Evolutionary conservation across 2,329 filamentous ascomycete species (phyloP).

Genomic region (Cladosporium colombiae): DNA sequence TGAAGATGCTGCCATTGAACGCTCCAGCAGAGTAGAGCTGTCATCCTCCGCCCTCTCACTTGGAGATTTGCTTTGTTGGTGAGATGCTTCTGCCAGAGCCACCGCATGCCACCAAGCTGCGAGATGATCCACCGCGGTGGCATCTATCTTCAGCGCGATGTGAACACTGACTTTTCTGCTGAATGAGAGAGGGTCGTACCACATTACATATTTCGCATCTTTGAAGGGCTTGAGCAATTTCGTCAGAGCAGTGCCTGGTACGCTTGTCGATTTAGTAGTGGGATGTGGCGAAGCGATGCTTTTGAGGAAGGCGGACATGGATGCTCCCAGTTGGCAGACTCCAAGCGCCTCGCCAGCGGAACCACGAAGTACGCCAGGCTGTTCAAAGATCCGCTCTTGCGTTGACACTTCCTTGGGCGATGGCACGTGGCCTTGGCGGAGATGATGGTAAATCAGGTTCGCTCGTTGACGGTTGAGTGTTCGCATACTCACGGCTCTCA

Average conservation of each 20-base stretch:
- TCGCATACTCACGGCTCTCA: constrained; percentile 78
- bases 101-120: constrained; percentile 65
- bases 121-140: constrained; percentile 53
- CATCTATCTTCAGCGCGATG: constrained; percentile 66
- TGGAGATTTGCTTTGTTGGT: constrained; percentile 3
- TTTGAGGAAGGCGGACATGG: constrained; percentile 30
- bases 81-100: constrained; percentile 42
- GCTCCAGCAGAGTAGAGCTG: constrained; percentile 44
- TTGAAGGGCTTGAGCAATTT: constrained; percentile 54
- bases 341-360: constrained; percentile 50
- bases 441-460: constrained; percentile 69
- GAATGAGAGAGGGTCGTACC: constrained; percentile 46
- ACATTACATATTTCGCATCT: constrained; percentile 62
- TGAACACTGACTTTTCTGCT: constrained; percentile 31
- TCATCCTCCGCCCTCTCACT: not conserved
- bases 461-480: constrained; percentile 85
- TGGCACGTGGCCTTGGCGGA: constrained; percentile 51
- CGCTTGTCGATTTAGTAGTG: constrained; percentile 31
- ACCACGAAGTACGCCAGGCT: constrained; percentile 67
- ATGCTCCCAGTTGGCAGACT: constrained; percentile 54
- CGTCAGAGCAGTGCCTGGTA: constrained; percentile 39
- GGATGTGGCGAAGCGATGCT: constrained; percentile 29
- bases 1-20: constrained; percentile 42
- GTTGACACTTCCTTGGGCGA: constrained; percentile 65
- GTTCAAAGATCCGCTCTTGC: constrained; percentile 60